Evolutionary conservation across 1,284 basidiomycete genomes (phyloP), one percentile per base, ranked within the genome.

Genomic region (Boletus sp.): DNA sequence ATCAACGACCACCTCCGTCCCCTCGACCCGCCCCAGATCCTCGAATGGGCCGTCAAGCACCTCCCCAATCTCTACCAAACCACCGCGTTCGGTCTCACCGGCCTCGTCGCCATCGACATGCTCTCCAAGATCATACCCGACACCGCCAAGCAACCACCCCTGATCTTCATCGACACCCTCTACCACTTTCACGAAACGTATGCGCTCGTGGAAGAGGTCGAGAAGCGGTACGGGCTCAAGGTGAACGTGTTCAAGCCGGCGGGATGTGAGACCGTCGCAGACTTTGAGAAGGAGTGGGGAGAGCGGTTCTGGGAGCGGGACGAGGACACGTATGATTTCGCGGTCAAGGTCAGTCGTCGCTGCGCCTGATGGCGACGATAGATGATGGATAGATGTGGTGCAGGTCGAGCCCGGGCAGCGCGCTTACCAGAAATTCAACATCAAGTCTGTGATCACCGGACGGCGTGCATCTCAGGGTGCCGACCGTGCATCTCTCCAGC

Each of bases 161-260:
- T 89, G 16, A 93, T 96, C 70, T 96, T 97, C 72, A 72, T 96
- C 65, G 95, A 99, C 73, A 98, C 95, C 0, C 78, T 99, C 9
- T 94, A 98, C 68, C 96, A 99, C 73, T 98, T 99, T 69, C 74
- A 79, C 3, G 92, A 97, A 72, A 99, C 95, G 5, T 82, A 95
- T 57, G 82, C 87, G 54, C 81, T 99, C 36, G 88, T 94, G 2
- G 78, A 87, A 46, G 82, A 84, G 29, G 89, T 93, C 10, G 83
- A 87, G 60, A 70, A 77, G 59, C 82, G 77, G 56, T 99, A 99
- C 67, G 71, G 75, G 22, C 76, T 84, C 20, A 76, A 80, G 2
- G 74, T 98, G 34, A 78, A 88, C 67, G 78, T 88, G 9, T 97
- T 86, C 75, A 85, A 76, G 56, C 94, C 95, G 5, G 78, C 81